Evolutionary conservation across 495 filamentous ascomycete genomes (phyloP), one percentile per base, ranked within the genome.

Genomic region (Neurospora tetraspora): DNA sequence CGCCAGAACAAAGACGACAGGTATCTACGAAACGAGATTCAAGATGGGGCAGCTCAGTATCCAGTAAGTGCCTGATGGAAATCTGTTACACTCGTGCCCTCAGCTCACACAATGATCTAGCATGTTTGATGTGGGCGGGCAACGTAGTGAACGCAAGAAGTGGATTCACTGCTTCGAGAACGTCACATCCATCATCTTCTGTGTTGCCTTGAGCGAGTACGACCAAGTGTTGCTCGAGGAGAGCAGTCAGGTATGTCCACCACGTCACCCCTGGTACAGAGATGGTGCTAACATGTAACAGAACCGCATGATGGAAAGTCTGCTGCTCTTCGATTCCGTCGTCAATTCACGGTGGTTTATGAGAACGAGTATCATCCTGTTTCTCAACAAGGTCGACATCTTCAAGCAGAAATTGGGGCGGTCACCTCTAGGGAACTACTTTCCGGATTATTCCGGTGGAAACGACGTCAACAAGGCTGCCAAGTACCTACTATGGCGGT

Each of bases 81-180:
- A 34, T 47, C 11, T 18, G 11, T 71, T 59, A 39, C 74, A 71
- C 76, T 74, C 69, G 53, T 34, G 53, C 5, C 53, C 31, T 20
- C 14, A 39, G 37, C 75, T 77, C 68, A 85, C 72, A 23, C 36
- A 1, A 73, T 40, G 11, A 69, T 77, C 69, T 75, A 97, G 94
- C 86, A 99, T 99, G 96, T 99, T 99, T 80, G 96, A 99, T 81
- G 96, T 99, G 27, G 96, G 96, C 72, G 96, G 96, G 39, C 96
- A 99, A 83, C 86, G 96, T 76, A 97, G 94, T 81, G 96, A 99
- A 81, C 89, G 96, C 71, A 99, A 99, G 84, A 99, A 99, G 83
- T 99, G 96, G 96, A 99, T 99, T 77, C 96, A 99, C 83, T 99
- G 96, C 85, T 99, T 99, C 80, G 96, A 99, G 81, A 97, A 98